Evolutionary conservation across 2,329 filamentous ascomycete species (phyloP).

Genomic region (Penicillium sp.): DNA sequence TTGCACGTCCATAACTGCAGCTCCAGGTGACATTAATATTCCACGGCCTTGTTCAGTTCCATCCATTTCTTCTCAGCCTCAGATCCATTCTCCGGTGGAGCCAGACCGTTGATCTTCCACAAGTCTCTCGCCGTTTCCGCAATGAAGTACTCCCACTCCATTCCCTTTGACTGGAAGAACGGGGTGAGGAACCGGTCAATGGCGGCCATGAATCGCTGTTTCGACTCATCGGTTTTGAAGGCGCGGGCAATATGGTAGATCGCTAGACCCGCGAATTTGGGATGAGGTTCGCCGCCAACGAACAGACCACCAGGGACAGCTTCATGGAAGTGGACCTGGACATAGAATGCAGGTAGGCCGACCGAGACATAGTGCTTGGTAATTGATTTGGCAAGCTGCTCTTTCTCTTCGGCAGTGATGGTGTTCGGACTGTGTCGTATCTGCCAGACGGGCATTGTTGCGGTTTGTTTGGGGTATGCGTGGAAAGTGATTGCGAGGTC

Average conservation of each 20-base stretch:
- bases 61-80: constrained; percentile 4
- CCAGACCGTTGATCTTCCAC: constrained; percentile 14
- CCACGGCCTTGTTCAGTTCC: constrained; percentile 1
- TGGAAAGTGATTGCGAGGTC: too few species aligned
- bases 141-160: constrained; percentile 15
- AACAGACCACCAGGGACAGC: not conserved
- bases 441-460: not conserved
- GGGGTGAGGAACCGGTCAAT: constrained; percentile 3
- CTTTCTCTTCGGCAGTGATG: constrained; percentile 1
- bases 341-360: not conserved
- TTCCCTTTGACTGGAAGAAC: constrained; percentile 1
- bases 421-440: constrained; percentile 3
- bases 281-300: not conserved
- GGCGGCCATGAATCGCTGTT: not conserved
- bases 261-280: not conserved
- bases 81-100: not conserved
- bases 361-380: not conserved
- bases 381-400: constrained; percentile 7
- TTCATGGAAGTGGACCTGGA: not conserved
- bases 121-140: constrained; percentile 9
- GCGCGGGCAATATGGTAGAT: constrained; percentile 10
- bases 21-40: not conserved
- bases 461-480: not conserved
- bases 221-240: constrained; percentile 6
- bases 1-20: not conserved